phyloP scores from a whole-genome alignment of 768 basidiomycete species.

The Leucogyrophana mollusca region DNA sequence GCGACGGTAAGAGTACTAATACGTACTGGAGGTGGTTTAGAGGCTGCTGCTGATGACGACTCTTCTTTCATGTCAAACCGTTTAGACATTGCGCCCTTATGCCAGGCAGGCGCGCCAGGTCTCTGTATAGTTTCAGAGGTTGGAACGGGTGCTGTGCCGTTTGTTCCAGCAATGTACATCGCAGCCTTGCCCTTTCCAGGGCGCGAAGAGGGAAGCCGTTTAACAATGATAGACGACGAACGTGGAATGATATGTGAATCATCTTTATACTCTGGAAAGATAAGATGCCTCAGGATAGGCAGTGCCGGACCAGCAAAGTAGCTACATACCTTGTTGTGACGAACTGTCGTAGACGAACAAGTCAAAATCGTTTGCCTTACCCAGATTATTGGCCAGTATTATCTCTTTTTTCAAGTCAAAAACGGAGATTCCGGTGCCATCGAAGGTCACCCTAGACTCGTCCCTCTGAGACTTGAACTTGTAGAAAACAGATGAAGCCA shows the following conservation, averaged over 20 bases:
- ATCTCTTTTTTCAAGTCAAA: conserved; percentile 99
- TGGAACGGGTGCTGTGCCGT: conserved; percentile 37
- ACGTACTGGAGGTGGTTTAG: conserved; percentile 31
- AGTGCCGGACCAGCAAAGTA: not conserved
- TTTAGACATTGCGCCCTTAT: conserved; percentile 78
- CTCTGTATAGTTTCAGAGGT: conserved; percentile 46
- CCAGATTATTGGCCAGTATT: conserved; percentile 92
- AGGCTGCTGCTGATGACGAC: conserved; percentile 17
- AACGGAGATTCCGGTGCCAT: conserved; percentile 97
- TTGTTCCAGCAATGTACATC: conserved; percentile 63
- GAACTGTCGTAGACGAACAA: conserved; percentile 81
- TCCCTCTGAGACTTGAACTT: conserved; percentile 94
- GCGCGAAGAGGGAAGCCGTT: conserved; percentile 79
- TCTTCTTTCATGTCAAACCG: conserved; percentile 90
- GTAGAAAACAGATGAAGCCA: conserved; percentile 97
- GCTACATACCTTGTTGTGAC: conserved; percentile 78
- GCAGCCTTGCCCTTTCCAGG: conserved; percentile 83
- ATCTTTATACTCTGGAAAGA: conserved; percentile 79
- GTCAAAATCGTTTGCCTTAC: conserved; percentile 97
- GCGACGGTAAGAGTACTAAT: conserved; percentile 23
- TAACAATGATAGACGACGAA: conserved; percentile 91
- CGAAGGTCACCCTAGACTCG: conserved; percentile 95
- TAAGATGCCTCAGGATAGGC: conserved; percentile 1
- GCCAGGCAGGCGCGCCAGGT: conserved; percentile 48
- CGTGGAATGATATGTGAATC: conserved; percentile 91